Evolutionary conservation across 306 rosid genomes (phyloP).

Genomic region (Prunus persica): Prunus_persica_NCBIv2 NC_034014.1:2547001-2547500

Average conservation of each 20-base stretch:
- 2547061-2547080: not conserved
- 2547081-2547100: not conserved
- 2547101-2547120: too few relatives aligned
- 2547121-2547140: not conserved
- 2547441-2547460: not conserved
- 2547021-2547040: not conserved
- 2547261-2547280: not conserved
- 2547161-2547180: not conserved
- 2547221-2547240: not conserved
- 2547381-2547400: not conserved
- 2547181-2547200: not conserved
- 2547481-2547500: not conserved
- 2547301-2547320: not conserved
- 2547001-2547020: not conserved
- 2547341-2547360: not conserved
- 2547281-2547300: not conserved
- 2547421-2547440: not conserved
- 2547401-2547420: not conserved
- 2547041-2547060: not conserved
- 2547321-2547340: not conserved
- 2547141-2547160: not conserved
- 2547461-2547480: not conserved
- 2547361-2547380: not conserved
- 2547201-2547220: too few relatives aligned
- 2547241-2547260: slow-evolving; percentile 2